Conservation (phyloP, 1,139 yeast genomes). For the Insectozyma bohioensis region DNA sequence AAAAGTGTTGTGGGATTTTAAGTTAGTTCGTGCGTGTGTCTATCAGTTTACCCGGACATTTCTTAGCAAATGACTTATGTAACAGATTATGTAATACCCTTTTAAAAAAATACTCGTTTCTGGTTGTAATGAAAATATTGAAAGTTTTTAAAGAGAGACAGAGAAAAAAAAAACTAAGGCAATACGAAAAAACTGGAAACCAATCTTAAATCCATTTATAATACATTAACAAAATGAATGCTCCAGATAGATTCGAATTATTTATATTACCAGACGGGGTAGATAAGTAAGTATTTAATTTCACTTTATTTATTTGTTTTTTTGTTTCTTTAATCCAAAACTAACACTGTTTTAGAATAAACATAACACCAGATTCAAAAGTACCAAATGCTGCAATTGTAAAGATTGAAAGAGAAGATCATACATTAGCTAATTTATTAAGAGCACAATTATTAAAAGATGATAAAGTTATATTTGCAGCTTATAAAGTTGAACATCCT, state of each 20-base stretch:
- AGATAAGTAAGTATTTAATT: conserved; percentile 55
- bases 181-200: no score
- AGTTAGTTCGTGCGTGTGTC: no score
- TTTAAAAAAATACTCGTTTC: no score
- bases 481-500: conserved; percentile 97
- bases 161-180: not conserved
- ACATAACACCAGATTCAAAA: conserved; percentile 89
- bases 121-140: not conserved
- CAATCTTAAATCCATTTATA: no score
- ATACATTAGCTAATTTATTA: conserved; percentile 87
- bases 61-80: no score
- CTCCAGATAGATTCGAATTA: conserved; percentile 97
- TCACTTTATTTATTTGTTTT: not conserved
- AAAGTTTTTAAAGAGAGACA: not conserved
- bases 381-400: conserved; percentile 94
- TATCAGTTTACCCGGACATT: no score
- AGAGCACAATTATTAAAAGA: conserved; percentile 86
- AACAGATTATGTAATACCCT: no score
- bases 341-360: conserved; percentile 44
- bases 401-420: conserved; percentile 95
- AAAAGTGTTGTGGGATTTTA: no score
- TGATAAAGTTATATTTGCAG: conserved; percentile 87
- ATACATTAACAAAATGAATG: no score
- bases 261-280: conserved; percentile 98
- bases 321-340: conserved; percentile 1